Conservation (phyloP, 805 yeast species). For the Candida awuae region DNA sequence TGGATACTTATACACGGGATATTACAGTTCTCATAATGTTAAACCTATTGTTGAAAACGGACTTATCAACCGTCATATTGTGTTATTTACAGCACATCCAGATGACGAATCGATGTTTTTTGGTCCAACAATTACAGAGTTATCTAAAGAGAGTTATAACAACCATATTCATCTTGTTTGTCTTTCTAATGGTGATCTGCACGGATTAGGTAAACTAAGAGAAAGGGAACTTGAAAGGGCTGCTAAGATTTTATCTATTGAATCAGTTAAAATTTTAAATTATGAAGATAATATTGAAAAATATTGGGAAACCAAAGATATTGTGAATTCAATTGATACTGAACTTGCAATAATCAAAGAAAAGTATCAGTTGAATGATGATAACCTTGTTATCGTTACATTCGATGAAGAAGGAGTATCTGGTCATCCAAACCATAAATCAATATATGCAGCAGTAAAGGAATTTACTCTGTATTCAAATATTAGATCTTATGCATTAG, state of each 20-base stretch:
- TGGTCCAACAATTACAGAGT: constrained; percentile 62
- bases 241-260: constrained; percentile 44
- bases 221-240: constrained; percentile 49
- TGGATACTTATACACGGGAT: constrained; percentile 15
- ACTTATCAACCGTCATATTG: constrained; percentile 20
- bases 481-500: constrained; percentile 22
- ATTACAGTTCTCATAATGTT: constrained; percentile 20
- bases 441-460: constrained; percentile 46
- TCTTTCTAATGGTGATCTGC: constrained; percentile 70
- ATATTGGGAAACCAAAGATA: constrained; percentile 48
- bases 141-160: constrained; percentile 36
- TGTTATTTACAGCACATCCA: constrained; percentile 77
- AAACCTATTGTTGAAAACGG: constrained; percentile 13
- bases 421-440: constrained; percentile 76
- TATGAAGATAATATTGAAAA: constrained; percentile 62
- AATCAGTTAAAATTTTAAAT: constrained; percentile 39
- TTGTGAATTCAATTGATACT: constrained; percentile 32
- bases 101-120: constrained; percentile 99
- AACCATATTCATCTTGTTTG: constrained; percentile 57
- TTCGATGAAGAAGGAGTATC: constrained; percentile 84
- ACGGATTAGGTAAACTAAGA: constrained; percentile 62
- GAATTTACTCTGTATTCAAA: constrained; percentile 23
- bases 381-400: constrained; percentile 46
- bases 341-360: constrained; percentile 5
- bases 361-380: constrained; percentile 12